phyloP scores from a whole-genome alignment of 345 rosid genomes.

The Syzygium jambos region DNA sequence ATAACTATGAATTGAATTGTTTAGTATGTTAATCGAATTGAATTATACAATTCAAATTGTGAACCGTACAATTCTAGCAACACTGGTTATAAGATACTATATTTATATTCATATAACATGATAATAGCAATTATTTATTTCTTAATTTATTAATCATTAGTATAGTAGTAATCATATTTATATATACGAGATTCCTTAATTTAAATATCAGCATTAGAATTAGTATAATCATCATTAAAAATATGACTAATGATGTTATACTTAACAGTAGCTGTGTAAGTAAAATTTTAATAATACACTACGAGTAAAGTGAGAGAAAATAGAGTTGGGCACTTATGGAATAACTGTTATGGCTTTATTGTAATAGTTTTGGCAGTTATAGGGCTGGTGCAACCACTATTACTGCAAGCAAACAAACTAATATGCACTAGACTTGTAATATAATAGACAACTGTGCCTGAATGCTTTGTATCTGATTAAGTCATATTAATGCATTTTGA shows the following conservation, averaged over 20 bases:
- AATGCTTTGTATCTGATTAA: background rate
- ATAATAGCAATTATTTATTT: background rate
- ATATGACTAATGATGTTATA: background rate
- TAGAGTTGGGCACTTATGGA: no score
- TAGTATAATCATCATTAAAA: background rate
- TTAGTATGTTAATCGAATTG: background rate
- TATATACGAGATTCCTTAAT: background rate
- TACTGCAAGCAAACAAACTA: background rate
- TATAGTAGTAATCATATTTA: background rate
- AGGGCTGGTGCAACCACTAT: background rate
- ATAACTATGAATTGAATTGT: background rate
- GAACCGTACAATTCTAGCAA: background rate
- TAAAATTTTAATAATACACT: no score
- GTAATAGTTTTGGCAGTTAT: background rate
- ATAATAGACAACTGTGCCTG: background rate
- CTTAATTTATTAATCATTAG: background rate
- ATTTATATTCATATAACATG: background rate
- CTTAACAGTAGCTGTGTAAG: background rate
- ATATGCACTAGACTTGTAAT: background rate
- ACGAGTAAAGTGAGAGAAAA: no score
- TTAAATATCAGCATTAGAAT: background rate
- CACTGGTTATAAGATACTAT: background rate
- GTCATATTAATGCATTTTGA: background rate
- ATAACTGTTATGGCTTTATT: background rate
- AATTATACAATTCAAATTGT: background rate